Evolutionary conservation across 73 alveolate genomes (phyloP).

Genomic region (Tetrahymena thermophila): DNA sequence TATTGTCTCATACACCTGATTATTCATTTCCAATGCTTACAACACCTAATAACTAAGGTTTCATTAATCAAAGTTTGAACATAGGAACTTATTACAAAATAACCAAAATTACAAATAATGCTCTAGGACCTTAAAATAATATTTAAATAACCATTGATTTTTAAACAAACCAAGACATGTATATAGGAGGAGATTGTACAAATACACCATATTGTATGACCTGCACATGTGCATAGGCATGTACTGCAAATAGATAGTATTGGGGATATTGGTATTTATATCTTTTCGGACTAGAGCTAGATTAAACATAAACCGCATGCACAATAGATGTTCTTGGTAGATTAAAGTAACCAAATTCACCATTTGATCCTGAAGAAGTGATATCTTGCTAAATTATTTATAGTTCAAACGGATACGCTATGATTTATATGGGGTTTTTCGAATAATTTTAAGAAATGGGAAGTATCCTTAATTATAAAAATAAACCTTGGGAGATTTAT

Average conservation of each 20-base stretch:
- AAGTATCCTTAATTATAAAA: neutral
- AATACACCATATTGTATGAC: neutral
- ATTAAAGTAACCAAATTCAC: neutral
- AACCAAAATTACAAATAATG: neutral
- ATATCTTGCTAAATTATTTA: neutral
- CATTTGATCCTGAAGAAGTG: neutral
- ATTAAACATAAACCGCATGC: neutral
- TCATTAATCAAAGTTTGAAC: neutral
- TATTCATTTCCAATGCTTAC: neutral
- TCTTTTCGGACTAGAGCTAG: neutral
- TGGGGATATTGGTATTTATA: neutral
- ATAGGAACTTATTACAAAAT: neutral
- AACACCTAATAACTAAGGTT: neutral
- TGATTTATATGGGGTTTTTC: neutral
- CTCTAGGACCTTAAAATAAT: neutral
- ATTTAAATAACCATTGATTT: neutral
- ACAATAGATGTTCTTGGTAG: neutral
- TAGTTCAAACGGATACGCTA: neutral
- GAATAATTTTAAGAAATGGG: neutral
- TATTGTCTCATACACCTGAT: neutral
- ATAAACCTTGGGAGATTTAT: neutral
- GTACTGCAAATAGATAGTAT: neutral
- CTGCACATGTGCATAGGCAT: neutral
- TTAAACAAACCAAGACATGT: neutral
- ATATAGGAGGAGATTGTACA: neutral